Conservation (phyloP, 139 green algal genomes). For the Trebouxia sp. region DNA sequence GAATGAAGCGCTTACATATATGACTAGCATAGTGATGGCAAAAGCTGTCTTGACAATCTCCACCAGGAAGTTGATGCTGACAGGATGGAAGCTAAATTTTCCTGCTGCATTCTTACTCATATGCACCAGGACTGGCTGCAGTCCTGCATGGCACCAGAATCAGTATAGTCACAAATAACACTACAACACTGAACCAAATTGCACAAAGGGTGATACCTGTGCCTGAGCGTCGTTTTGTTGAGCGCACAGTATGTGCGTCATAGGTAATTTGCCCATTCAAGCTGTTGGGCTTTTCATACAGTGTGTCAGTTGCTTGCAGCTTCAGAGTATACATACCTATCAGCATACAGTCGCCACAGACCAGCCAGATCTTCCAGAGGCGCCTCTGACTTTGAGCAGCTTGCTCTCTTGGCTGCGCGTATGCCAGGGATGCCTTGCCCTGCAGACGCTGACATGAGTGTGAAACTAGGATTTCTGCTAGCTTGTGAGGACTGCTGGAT, state of each 20-base stretch:
- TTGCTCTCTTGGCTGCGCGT: slow-evolving; percentile 35
- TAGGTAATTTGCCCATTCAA: not conserved
- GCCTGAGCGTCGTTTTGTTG: not conserved
- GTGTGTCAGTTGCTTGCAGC: not conserved
- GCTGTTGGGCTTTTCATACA: not conserved
- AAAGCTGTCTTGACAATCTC: slow-evolving; percentile 90
- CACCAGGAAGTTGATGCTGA: slow-evolving; percentile 92
- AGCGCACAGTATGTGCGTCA: not conserved
- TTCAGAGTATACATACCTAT: slow-evolving; percentile 54
- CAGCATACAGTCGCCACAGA: slow-evolving; percentile 81
- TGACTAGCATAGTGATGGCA: slow-evolving; percentile 79
- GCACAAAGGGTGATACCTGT: not conserved
- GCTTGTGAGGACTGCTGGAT: not conserved
- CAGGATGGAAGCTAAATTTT: slow-evolving; percentile 87
- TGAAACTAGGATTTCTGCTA: not conserved
- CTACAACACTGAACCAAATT: not conserved
- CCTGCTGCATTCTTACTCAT: slow-evolving; percentile 86
- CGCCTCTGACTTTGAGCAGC: slow-evolving; percentile 21
- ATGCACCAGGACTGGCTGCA: slow-evolving; percentile 95
- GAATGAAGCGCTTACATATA: slow-evolving; percentile 53
- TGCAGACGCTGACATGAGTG: not conserved
- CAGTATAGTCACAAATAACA: not conserved
- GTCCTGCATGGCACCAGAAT: slow-evolving; percentile 46
- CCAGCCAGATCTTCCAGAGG: slow-evolving; percentile 51
- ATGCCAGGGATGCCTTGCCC: slow-evolving; percentile 18